Conservation (phyloP, 2,329 filamentous ascomycete species). For the Fusarium camptoceras region DNA sequence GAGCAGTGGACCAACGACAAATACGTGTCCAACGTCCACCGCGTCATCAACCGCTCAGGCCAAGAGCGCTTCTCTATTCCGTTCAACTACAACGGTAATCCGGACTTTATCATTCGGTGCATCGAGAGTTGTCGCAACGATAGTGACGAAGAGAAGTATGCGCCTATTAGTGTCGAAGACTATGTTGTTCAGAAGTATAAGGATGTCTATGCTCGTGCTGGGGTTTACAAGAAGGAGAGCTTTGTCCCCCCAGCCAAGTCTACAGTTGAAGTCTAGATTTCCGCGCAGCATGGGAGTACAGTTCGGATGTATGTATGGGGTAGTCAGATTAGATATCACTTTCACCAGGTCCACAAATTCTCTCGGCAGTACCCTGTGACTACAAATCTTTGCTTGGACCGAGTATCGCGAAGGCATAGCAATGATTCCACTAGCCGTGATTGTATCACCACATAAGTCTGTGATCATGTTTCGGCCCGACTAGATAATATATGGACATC, state of each 20-base stretch:
- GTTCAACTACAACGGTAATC: slow-evolving; percentile 66
- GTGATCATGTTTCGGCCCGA: background rate
- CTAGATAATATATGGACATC: background rate
- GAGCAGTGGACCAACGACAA: slow-evolving; percentile 62
- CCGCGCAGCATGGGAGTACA: no score
- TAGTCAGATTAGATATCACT: no score
- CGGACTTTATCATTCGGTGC: slow-evolving; percentile 5
- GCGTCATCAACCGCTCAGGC: slow-evolving; percentile 65
- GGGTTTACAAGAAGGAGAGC: slow-evolving; percentile 48
- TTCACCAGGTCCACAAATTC: no score
- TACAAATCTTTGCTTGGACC: no score
- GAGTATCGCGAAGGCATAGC: background rate
- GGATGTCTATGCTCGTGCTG: slow-evolving; percentile 50
- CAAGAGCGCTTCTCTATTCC: slow-evolving; percentile 67
- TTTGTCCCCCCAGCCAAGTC: no score
- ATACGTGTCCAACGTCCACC: slow-evolving; percentile 66
- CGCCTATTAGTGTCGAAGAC: slow-evolving; percentile 50
- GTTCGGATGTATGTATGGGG: no score
- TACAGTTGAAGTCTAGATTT: no score
- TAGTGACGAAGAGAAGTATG: slow-evolving; percentile 43
- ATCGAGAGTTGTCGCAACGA: background rate
- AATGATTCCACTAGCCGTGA: background rate
- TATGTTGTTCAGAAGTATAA: slow-evolving; percentile 50
- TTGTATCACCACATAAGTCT: background rate
- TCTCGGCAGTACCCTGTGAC: no score